Conservation (phyloP, 345 rosid species). For the Linum tenue region DNA sequence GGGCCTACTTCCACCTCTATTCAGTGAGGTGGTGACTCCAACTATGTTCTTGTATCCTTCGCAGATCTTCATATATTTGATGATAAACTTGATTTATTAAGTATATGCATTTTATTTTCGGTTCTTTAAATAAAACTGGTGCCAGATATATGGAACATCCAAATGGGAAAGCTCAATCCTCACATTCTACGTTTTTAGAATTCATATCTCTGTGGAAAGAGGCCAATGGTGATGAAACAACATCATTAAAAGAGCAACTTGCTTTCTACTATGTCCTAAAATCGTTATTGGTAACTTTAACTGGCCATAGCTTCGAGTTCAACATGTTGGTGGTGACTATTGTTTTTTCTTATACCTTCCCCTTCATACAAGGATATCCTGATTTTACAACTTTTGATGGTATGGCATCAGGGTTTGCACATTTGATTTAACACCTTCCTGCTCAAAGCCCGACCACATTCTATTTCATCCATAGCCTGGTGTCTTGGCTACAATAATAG, state of each 20-base stretch:
- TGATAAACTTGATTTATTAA: neutral
- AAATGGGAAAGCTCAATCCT: conserved; percentile 57
- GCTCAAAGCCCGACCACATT: conserved; percentile 85
- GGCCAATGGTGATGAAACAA: conserved; percentile 43
- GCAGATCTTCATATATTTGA: neutral
- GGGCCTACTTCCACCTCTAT: conserved; percentile 44
- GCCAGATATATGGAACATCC: conserved; percentile 85
- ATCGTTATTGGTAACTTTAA: conserved; percentile 60
- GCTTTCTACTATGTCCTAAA: conserved; percentile 71
- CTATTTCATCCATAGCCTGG: conserved; percentile 65
- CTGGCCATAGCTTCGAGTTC: neutral
- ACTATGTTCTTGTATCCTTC: conserved; percentile 88
- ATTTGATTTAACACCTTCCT: conserved; percentile 77
- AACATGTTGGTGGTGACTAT: neutral
- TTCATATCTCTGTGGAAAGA: conserved; percentile 67
- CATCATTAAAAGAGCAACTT: conserved; percentile 64
- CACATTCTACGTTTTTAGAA: conserved; percentile 69
- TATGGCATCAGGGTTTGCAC: conserved; percentile 84
- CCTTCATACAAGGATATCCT: conserved; percentile 54
- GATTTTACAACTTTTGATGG: conserved; percentile 84
- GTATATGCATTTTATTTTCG: neutral
- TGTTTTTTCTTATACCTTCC: neutral
- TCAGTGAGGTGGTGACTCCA: conserved; percentile 63
- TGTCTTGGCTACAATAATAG: conserved; percentile 84
- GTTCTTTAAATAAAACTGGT: conserved; percentile 35